Evolutionary conservation across 1,284 basidiomycete species (phyloP), one percentile per base, ranked within the genome.

Genomic region (Fomitopsis betulina): DNA sequence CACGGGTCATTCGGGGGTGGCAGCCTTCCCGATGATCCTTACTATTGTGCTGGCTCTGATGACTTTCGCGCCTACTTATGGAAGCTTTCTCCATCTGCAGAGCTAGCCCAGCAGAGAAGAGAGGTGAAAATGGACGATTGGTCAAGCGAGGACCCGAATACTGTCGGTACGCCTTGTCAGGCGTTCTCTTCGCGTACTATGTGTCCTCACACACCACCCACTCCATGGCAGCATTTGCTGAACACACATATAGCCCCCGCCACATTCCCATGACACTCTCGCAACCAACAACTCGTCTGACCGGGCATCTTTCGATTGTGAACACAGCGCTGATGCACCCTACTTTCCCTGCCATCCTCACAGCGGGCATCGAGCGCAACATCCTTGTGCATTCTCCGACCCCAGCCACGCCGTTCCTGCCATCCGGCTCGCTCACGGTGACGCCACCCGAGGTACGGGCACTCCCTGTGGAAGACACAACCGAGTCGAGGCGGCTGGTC

Each of bases 21-120:
- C 3, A 79, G 79, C 5, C 65, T 79, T n/a, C 75, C 77, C 49
- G 71, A 69, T 47, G 85, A 86, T 54, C 69, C 77, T 30, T 83
- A 86, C 65, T 93, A 86, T 65, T 79, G 78, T 35, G 80, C 82
- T 12, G 91, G 91, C 12, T 92, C 89, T 10, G 91, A 93, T 67
- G 88, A 93, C 69, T 93, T 93, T 67, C 78, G 85, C 33, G 83
- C 78, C 12, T 93, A 93, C 63, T 70, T 91, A n/a, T 93, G 91
- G 91, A 82, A 80, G 63, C 75, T 92, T 35, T 89, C 90, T 2
- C 67, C 77, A 3, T 58, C 79, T 0, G 61, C 69, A 5, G 70
- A 73, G 13, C 73, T 92, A 27, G 59, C 67, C 2, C 73, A 77
- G 21, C 65, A 68, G 56, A 76, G 88, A 38, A 67, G 71, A 58